A percentile compares a stretch with the other conserved stretches of the same genome.
phyloP scores from a whole-genome alignment of 345 rosid species.

The Ceriops zippeliana region DNA sequence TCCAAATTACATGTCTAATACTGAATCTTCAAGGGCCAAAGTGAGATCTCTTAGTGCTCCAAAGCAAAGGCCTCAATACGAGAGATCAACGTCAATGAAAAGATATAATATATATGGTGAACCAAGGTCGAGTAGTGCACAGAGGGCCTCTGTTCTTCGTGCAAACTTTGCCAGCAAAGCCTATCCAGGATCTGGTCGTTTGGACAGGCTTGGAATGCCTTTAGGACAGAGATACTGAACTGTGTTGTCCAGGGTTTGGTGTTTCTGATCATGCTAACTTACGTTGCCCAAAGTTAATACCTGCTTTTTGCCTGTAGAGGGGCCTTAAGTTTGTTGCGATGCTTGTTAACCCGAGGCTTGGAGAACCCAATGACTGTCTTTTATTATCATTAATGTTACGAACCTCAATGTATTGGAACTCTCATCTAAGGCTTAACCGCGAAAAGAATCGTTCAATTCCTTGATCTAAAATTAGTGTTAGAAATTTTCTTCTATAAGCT shows the following conservation, averaged over 20 bases:
- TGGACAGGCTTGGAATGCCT: constrained; percentile 89
- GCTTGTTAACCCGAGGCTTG: no score
- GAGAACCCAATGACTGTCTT: no score
- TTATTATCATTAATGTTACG: no score
- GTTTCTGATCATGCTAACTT: constrained; percentile 10
- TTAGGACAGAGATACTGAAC: constrained; percentile 27
- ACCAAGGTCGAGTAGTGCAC: constrained; percentile 40
- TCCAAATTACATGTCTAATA: constrained; percentile 89
- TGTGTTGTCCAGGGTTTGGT: not conserved
- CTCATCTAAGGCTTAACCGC: no score
- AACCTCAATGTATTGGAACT: no score
- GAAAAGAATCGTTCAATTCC: no score
- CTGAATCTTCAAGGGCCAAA: constrained; percentile 85
- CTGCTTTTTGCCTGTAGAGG: no score
- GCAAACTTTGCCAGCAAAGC: constrained; percentile 63
- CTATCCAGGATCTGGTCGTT: constrained; percentile 90
- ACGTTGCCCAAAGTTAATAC: not conserved
- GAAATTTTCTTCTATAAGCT: no score
- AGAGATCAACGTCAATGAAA: constrained; percentile 62
- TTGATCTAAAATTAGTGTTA: no score
- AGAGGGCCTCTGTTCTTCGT: constrained; percentile 47
- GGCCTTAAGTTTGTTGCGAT: no score
- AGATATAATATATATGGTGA: constrained; percentile 48
- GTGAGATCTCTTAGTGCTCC: constrained; percentile 78
- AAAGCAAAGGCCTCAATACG: constrained; percentile 65